These are phyloP conservation scores for Melocanna baccifera DNA, from an alignment of 176 grass and related monocot species.

Conservation along the genomic window DNA sequence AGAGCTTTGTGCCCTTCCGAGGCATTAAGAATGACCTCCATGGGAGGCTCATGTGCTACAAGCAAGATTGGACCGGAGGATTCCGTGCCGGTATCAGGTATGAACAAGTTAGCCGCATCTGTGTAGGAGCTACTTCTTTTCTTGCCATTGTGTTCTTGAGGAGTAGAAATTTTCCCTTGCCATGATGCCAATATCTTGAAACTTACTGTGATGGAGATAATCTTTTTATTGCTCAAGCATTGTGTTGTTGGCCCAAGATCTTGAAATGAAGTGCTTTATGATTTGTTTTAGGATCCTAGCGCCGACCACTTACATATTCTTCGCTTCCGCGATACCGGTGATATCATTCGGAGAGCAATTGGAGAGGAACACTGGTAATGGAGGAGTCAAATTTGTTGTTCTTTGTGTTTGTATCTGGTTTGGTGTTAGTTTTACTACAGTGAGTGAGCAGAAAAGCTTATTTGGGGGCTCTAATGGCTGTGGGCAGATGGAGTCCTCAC, in stretches of 20 bases:
- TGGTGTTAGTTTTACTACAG: conserved; percentile 18
- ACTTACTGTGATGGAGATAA: background rate
- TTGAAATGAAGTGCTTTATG: conserved; percentile 18
- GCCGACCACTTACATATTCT: conserved; percentile 99
- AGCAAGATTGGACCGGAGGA: conserved; percentile 91
- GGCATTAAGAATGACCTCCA: conserved; percentile 87
- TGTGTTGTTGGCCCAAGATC: conserved; percentile 34
- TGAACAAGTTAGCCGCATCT: background rate
- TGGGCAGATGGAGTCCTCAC: conserved; percentile 82
- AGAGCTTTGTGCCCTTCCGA: conserved; percentile 77
- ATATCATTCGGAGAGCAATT: conserved; percentile 98
- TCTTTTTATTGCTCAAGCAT: background rate
- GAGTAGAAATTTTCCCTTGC: background rate
- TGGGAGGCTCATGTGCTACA: conserved; percentile 82
- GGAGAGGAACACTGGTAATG: conserved; percentile 85
- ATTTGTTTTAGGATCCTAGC: conserved; percentile 69
- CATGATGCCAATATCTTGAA: conserved; percentile 9
- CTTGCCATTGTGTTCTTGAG: conserved; percentile 21
- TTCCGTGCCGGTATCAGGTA: conserved; percentile 86
- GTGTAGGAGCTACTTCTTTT: background rate
- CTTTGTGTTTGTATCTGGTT: background rate
- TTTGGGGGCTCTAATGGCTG: conserved; percentile 4
- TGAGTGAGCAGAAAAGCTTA: conserved; percentile 4
- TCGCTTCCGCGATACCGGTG: conserved; percentile 94
- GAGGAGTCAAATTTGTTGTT: background rate